Conservation (phyloP, 2,329 filamentous ascomycete genomes). For the Incumbomyces lentus region DNA sequence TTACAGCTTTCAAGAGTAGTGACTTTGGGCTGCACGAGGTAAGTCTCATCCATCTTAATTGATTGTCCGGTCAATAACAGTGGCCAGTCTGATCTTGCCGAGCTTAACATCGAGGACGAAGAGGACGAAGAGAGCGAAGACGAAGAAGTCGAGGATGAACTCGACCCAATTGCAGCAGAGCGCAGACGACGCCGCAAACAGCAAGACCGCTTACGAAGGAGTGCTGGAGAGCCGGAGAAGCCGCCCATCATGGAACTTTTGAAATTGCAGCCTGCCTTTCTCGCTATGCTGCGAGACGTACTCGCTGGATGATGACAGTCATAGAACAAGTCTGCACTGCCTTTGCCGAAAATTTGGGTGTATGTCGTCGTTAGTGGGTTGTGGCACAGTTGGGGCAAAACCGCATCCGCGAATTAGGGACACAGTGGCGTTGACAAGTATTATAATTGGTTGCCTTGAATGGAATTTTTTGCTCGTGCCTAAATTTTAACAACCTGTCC, state of each 20-base stretch:
- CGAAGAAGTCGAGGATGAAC: constrained; percentile 63
- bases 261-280: constrained; percentile 69
- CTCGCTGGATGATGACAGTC: constrained; percentile 55
- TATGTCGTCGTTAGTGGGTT: no score
- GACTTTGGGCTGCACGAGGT: constrained; percentile 87
- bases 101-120: constrained; percentile 70
- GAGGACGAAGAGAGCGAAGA: constrained; percentile 52
- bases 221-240: constrained; percentile 75
- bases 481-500: no score
- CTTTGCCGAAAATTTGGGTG: neutral
- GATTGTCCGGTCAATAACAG: constrained; percentile 9
- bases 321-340: neutral
- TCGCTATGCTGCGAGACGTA: constrained; percentile 70
- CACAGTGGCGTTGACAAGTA: neutral
- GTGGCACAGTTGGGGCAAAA: no score
- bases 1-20: constrained; percentile 56
- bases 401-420: no score
- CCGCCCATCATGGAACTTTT: constrained; percentile 67
- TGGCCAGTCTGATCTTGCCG: constrained; percentile 60
- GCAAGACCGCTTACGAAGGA: constrained; percentile 69
- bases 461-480: no score
- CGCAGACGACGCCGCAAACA: constrained; percentile 63
- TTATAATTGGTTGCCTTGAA: neutral
- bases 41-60: constrained; percentile 20
- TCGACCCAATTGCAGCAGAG: constrained; percentile 83